Percentiles rank a stretch among this genome's conserved stretches.
phyloP scores from a whole-genome alignment of 2,329 filamentous ascomycete species.

The Pseudocercospora musae region DNA sequence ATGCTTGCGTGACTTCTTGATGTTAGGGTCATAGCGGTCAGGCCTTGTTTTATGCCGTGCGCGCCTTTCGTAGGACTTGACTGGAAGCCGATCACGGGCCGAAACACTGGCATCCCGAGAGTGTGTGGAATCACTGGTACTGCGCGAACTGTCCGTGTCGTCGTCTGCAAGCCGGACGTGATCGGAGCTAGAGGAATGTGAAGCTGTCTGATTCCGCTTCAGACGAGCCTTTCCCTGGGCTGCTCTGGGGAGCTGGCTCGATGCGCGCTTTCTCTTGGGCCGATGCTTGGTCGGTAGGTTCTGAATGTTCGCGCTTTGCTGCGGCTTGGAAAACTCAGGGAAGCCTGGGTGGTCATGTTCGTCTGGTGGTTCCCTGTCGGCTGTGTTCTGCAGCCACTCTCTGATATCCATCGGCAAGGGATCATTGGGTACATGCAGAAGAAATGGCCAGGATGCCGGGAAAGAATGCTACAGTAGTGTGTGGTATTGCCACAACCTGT shows the following conservation, averaged over 20 bases:
- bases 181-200: constrained; percentile 14
- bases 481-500: background rate
- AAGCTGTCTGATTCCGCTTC: constrained; percentile 1
- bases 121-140: constrained; percentile 5
- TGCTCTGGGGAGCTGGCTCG: constrained; percentile 33
- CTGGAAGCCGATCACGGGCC: background rate
- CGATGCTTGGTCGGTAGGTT: constrained; percentile 23
- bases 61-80: constrained; percentile 41
- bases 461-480: constrained; percentile 2
- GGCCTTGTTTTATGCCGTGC: constrained; percentile 47
- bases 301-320: constrained; percentile 17
- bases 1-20: constrained; percentile 33
- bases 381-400: constrained; percentile 45
- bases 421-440: constrained; percentile 5
- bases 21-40: constrained; percentile 45
- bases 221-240: constrained; percentile 5
- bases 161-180: constrained; percentile 4
- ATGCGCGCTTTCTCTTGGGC: constrained; percentile 34
- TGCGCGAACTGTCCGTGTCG: constrained; percentile 5
- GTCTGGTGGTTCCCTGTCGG: constrained; percentile 34
- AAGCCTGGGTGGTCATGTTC: constrained; percentile 24
- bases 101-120: background rate
- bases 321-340: constrained; percentile 26
- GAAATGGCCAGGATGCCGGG: constrained; percentile 9
- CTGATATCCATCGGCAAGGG: constrained; percentile 42